phyloP scores from a whole-genome alignment of 495 filamentous ascomycete genomes.

The Xylaria venustula region DNA sequence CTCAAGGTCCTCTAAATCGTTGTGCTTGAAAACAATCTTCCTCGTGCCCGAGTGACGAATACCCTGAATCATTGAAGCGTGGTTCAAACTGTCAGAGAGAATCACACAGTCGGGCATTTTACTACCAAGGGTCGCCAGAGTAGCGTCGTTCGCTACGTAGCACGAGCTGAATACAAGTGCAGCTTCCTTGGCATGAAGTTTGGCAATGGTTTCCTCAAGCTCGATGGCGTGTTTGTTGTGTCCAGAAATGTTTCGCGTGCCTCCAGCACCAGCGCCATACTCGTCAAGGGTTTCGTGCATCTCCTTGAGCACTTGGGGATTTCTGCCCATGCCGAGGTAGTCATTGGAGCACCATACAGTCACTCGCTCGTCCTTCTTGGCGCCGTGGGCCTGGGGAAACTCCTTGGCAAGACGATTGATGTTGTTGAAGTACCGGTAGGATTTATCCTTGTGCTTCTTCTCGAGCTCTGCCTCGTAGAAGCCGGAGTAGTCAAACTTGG shows the following conservation, averaged over 20 bases:
- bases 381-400: slow-evolving; percentile 92
- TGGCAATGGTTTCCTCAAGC: slow-evolving; percentile 80
- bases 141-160: slow-evolving; percentile 98
- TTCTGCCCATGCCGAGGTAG: slow-evolving; percentile 96
- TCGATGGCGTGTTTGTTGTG: slow-evolving; percentile 93
- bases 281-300: slow-evolving; percentile 96
- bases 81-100: slow-evolving; percentile 90
- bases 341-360: slow-evolving; percentile 99
- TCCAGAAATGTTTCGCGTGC: slow-evolving; percentile 95
- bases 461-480: slow-evolving; percentile 89
- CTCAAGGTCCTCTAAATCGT: slow-evolving; percentile 87
- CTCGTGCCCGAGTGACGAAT: slow-evolving; percentile 94
- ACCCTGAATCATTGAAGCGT: slow-evolving; percentile 99
- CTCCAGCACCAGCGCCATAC: slow-evolving; percentile 93
- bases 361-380: slow-evolving; percentile 79
- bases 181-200: slow-evolving; percentile 84
- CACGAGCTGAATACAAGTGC: slow-evolving; percentile 95
- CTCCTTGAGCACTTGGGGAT: slow-evolving; percentile 76
- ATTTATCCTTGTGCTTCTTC: slow-evolving; percentile 99
- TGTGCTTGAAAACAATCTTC: slow-evolving; percentile 99
- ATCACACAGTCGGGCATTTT: slow-evolving; percentile 97
- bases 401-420: slow-evolving; percentile 97
- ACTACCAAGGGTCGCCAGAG: slow-evolving; percentile 90
- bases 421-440: slow-evolving; percentile 99
- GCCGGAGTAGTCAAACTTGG: slow-evolving; percentile 81